Base-by-base conservation (phyloP, 352 stramenopile genomes). In the Globisporangium ultimum region DNA sequence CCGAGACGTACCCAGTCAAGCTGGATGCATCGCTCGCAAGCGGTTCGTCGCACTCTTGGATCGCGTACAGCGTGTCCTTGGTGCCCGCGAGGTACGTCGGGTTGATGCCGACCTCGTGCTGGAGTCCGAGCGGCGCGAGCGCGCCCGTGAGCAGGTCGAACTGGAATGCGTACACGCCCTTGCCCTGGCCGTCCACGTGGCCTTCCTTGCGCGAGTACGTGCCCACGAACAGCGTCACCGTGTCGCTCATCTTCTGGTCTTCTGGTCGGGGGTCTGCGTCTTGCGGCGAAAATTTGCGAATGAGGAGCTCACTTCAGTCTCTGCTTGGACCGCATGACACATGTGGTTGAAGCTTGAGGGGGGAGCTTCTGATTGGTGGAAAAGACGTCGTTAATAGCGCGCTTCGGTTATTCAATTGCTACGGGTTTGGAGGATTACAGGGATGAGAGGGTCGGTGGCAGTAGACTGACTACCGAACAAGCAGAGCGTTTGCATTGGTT, bases 121-220 rank as follows among this genome's bases (percentile, higher is more conserved):
- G 88, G 9, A 87, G 56, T 0, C 69, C 54, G 14, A 89, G 70
- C 47, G 76, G 68, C 50, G 69, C 41, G 14, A 92, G 59, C 41
- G 68, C 67, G 48, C 82, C 84, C 6, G 64, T 86, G 21, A 63
- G 41, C 32, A 76, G 62, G 54, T 88, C 63, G 48, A 95, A 73
- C 32, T 67, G 65, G 66, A 89, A 88, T 12, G 74, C 63, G 67
- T 89, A 73, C 60, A 95, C 77, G 58, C 83, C 85, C 53, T 80
- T 80, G 55, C 81, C 85, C 48, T 90, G 80, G 50, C 85, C 85
- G 48, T 95, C 65, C 55, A 93, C 81, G 65, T 89, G 77, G 49
- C 67, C 71, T 68, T 91, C 78, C 60, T 83, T 80, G 58, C 83
- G 83, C 51, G 85, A 91, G 68, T 93, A 93, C n/a, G 83, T 92